Conservation (phyloP, 208 protist genomes). For the Acanthamoeba lenticulata region DNA sequence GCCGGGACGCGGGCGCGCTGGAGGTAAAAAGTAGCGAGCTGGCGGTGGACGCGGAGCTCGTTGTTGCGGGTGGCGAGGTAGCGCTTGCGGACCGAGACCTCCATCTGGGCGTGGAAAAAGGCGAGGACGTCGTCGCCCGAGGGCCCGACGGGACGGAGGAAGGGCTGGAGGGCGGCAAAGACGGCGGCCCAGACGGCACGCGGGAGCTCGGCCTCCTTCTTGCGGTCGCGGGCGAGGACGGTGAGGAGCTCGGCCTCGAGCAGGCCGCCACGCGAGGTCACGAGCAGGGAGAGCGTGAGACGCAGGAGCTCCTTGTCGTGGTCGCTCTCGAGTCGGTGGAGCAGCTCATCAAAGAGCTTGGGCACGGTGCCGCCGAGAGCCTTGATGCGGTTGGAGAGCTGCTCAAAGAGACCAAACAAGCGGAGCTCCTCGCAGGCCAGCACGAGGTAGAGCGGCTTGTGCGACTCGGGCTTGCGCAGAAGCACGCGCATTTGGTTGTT, state of each 20-base stretch:
- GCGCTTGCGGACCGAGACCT: slow-evolving; percentile 68
- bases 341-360: slow-evolving; percentile 75
- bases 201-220: slow-evolving; percentile 64
- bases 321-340: slow-evolving; percentile 75
- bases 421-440: slow-evolving; percentile 82
- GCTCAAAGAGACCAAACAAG: slow-evolving; percentile 78
- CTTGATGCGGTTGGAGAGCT: slow-evolving; percentile 79
- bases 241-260: slow-evolving; percentile 42
- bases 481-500: slow-evolving; percentile 83
- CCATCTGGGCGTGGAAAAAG: slow-evolving; percentile 78
- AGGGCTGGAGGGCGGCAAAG: slow-evolving; percentile 45
- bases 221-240: slow-evolving; percentile 41
- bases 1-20: neutral
- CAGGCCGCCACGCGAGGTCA: neutral
- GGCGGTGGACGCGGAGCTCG: slow-evolving; percentile 55
- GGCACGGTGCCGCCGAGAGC: slow-evolving; percentile 68
- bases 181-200: slow-evolving; percentile 70
- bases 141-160: slow-evolving; percentile 52
- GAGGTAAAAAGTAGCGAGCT: slow-evolving; percentile 72
- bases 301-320: slow-evolving; percentile 69
- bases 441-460: slow-evolving; percentile 80
- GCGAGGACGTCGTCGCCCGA: slow-evolving; percentile 18
- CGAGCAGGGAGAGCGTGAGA: slow-evolving; percentile 44
- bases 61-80: slow-evolving; percentile 65
- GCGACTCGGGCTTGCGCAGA: slow-evolving; percentile 77